phyloP scores from a whole-genome alignment of 2,329 filamentous ascomycete genomes.

The Annulohypoxylon truncatum region DNA sequence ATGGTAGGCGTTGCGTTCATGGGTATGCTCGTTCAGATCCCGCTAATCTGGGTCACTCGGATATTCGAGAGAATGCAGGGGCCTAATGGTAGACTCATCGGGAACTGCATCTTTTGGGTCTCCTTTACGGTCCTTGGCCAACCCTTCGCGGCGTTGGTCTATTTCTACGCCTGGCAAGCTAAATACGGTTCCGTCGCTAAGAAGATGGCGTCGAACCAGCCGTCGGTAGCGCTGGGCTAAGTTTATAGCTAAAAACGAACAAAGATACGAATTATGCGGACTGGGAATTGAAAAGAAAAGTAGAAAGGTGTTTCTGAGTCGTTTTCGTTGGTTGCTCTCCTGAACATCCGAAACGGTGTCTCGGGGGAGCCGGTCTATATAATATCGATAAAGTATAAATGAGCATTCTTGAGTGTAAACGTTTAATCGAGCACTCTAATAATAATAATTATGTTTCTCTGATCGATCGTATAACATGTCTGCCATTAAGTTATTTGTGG shows the following conservation, averaged over 20 bases:
- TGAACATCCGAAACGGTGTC: not conserved
- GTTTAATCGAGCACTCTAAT: not conserved
- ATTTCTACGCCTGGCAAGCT: conserved; percentile 98
- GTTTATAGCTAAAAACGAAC: not conserved
- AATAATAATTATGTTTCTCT: not conserved
- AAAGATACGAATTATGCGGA: not conserved
- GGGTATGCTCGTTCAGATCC: conserved; percentile 94
- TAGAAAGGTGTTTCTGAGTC: not conserved
- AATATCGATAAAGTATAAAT: conserved; percentile 11
- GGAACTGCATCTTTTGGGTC: conserved; percentile 96
- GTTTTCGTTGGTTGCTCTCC: not conserved
- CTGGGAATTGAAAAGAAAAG: conserved; percentile 1
- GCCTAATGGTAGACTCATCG: conserved; percentile 80
- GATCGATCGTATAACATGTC: not conserved
- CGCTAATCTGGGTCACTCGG: conserved; percentile 84
- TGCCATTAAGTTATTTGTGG: not conserved
- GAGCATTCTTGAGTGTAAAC: conserved; percentile 10
- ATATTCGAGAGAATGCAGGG: conserved; percentile 83
- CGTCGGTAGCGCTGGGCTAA: conserved; percentile 1
- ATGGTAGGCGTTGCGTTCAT: conserved; percentile 83
- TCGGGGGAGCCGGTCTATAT: not conserved
- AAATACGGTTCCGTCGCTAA: conserved; percentile 89
- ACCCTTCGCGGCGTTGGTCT: conserved; percentile 89
- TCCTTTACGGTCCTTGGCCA: conserved; percentile 96
- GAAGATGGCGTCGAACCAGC: conserved; percentile 33